These are phyloP conservation scores for Fusarium luffae DNA, from an alignment of 2,329 filamentous ascomycete genomes.

Conservation along the genomic window DNA sequence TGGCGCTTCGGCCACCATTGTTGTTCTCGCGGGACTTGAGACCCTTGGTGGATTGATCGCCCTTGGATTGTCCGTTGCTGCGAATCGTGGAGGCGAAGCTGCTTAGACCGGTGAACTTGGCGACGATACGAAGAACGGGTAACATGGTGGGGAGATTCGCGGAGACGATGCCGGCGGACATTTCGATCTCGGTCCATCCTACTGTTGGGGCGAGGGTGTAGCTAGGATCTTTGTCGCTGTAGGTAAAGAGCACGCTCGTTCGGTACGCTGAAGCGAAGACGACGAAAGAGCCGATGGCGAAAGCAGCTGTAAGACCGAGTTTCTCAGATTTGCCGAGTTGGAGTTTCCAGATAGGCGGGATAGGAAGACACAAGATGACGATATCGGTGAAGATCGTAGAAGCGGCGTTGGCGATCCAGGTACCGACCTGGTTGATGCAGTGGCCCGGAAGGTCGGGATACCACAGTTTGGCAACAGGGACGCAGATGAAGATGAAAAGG, in stretches of 20 bases:
- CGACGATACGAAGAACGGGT: conserved; percentile 55
- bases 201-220: conserved; percentile 60
- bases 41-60: conserved; percentile 33
- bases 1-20: not conserved
- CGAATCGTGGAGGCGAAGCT: conserved; percentile 38
- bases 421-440: conserved; percentile 62
- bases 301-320: conserved; percentile 57
- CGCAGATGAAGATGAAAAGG: conserved; percentile 64
- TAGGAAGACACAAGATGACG: conserved; percentile 57
- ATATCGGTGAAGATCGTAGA: conserved; percentile 61
- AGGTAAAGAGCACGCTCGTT: conserved; percentile 59
- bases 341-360: conserved; percentile 59
- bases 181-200: conserved; percentile 62
- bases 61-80: conserved; percentile 41
- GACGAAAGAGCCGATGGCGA: conserved; percentile 59
- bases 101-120: conserved; percentile 54
- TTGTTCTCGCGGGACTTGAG: conserved; percentile 22
- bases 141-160: conserved; percentile 65
- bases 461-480: conserved; percentile 62
- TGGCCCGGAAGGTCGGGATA: conserved; percentile 56
- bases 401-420: conserved; percentile 62
- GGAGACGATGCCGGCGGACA: conserved; percentile 62
- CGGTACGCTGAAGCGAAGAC: conserved; percentile 62
- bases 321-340: conserved; percentile 56
- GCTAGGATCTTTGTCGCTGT: conserved; percentile 53